A percentile compares a stretch with the other conserved stretches of the same genome.
Conservation (phyloP, 768 basidiomycete genomes). For the Boletus vermiculosoides region DNA sequence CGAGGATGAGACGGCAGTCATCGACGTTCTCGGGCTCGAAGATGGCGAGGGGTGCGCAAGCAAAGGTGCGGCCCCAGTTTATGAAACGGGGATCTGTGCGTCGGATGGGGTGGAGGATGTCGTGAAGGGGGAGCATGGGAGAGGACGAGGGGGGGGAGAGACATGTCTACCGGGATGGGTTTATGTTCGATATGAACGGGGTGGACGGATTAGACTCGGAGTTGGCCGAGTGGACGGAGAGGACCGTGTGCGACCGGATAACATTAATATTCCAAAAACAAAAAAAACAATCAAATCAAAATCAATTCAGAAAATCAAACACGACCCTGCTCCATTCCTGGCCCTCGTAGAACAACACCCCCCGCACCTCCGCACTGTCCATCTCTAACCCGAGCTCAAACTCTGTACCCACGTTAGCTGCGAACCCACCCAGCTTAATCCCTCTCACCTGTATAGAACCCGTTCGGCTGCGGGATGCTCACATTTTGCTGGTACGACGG, state of each 20-base stretch:
- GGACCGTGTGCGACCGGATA: neutral
- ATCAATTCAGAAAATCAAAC: slow-evolving; percentile 47
- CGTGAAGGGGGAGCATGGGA: slow-evolving; percentile 26
- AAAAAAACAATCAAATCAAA: neutral
- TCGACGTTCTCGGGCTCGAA: slow-evolving; percentile 72
- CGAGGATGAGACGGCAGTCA: slow-evolving; percentile 74
- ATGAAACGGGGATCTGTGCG: slow-evolving; percentile 48
- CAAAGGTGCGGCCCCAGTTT: slow-evolving; percentile 88
- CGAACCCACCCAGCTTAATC: neutral
- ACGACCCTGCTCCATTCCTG: slow-evolving; percentile 80
- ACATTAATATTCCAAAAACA: neutral
- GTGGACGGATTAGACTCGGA: neutral
- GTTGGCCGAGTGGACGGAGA: neutral
- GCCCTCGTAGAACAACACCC: slow-evolving; percentile 69
- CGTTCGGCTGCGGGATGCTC: slow-evolving; percentile 48
- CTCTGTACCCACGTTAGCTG: slow-evolving; percentile 40
- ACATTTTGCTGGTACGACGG: slow-evolving; percentile 79
- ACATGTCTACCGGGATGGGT: neutral
- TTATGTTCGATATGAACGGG: neutral
- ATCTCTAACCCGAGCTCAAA: slow-evolving; percentile 83
- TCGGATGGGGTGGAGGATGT: slow-evolving; percentile 12
- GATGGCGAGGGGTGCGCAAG: slow-evolving; percentile 62
- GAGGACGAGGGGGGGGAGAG: neutral
- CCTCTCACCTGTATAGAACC: slow-evolving; percentile 73
- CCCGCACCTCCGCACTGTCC: slow-evolving; percentile 85